Evolutionary conservation across 1,139 yeast genomes (phyloP).

Genomic region (Spathaspora sp.): DNA sequence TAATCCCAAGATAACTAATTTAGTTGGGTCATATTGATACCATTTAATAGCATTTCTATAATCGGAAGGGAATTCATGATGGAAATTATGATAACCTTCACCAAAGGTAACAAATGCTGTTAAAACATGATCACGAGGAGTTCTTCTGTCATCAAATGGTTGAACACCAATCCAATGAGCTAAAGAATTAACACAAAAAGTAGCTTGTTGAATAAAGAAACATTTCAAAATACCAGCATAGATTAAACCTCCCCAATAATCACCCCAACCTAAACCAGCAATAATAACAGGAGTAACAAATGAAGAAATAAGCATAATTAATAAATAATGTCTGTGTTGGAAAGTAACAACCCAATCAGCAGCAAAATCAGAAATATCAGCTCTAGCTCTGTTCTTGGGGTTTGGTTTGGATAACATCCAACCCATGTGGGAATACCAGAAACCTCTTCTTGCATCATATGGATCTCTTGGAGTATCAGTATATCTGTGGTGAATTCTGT

Average conservation of each 20-base stretch:
- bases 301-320: slow-evolving; percentile 64
- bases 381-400: slow-evolving; percentile 94
- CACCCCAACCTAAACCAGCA: slow-evolving; percentile 84
- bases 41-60: slow-evolving; percentile 97
- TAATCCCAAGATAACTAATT: slow-evolving; percentile 66
- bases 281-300: slow-evolving; percentile 71
- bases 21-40: slow-evolving; percentile 99
- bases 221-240: slow-evolving; percentile 88
- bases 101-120: slow-evolving; percentile 97
- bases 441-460: slow-evolving; percentile 93
- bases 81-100: slow-evolving; percentile 99
- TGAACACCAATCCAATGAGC: slow-evolving; percentile 99
- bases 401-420: slow-evolving; percentile 96
- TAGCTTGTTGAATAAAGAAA: slow-evolving; percentile 90
- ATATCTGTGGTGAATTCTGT: slow-evolving; percentile 95
- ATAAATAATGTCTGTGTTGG: slow-evolving; percentile 90
- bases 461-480: slow-evolving; percentile 98
- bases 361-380: slow-evolving; percentile 89
- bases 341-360: slow-evolving; percentile 87
- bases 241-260: slow-evolving; percentile 87
- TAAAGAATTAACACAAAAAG: slow-evolving; percentile 96
- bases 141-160: slow-evolving; percentile 96
- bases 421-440: slow-evolving; percentile 95
- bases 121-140: slow-evolving; percentile 93
- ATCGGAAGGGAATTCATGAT: slow-evolving; percentile 98